Evolutionary conservation across 1,284 basidiomycete genomes (phyloP).

Genomic region (Inonotus obliquus): DNA sequence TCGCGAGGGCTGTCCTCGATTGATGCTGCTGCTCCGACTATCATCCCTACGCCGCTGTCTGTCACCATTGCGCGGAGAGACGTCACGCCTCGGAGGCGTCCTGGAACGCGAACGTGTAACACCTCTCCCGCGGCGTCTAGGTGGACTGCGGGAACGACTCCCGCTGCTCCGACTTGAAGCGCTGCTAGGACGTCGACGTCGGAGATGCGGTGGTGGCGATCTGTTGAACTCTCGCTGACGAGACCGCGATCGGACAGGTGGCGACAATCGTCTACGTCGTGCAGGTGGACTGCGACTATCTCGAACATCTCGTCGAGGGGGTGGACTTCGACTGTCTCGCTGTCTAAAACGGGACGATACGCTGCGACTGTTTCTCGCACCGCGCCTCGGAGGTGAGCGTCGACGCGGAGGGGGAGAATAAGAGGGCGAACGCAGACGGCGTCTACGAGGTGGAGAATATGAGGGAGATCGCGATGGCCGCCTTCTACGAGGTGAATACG

Average conservation of each 20-base stretch:
- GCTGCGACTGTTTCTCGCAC: conserved; percentile 22
- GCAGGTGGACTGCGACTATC: conserved; percentile 24
- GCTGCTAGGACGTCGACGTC: conserved; percentile 4
- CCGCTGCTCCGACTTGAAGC: conserved; percentile 22
- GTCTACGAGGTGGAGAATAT: conserved; percentile 33
- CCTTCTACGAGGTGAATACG: conserved; percentile 26
- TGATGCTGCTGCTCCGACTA: conserved; percentile 25
- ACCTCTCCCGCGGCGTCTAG: conserved; percentile 16
- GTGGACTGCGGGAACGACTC: conserved; percentile 14
- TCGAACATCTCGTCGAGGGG: conserved; percentile 29
- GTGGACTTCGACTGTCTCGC: conserved; percentile 27
- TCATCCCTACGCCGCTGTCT: conserved; percentile 18
- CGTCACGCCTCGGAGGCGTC: conserved; percentile 11
- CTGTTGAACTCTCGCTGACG: conserved; percentile 12
- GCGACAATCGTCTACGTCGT: conserved; percentile 20
- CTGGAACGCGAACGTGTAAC: conserved; percentile 11
- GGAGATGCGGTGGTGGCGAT: conserved; percentile 15
- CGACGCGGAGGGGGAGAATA: conserved; percentile 48
- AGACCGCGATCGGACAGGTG: conserved; percentile 5
- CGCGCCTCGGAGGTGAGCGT: conserved; percentile 28
- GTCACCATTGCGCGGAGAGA: background rate
- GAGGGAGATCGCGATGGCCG: conserved; percentile 20
- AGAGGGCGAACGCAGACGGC: conserved; percentile 46
- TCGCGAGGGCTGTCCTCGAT: conserved; percentile 11
- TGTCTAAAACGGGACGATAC: conserved; percentile 20